These are phyloP conservation scores for Dichotomopilus funicola DNA, from an alignment of 2,329 filamentous ascomycete species.

Conservation along the genomic window DNA sequence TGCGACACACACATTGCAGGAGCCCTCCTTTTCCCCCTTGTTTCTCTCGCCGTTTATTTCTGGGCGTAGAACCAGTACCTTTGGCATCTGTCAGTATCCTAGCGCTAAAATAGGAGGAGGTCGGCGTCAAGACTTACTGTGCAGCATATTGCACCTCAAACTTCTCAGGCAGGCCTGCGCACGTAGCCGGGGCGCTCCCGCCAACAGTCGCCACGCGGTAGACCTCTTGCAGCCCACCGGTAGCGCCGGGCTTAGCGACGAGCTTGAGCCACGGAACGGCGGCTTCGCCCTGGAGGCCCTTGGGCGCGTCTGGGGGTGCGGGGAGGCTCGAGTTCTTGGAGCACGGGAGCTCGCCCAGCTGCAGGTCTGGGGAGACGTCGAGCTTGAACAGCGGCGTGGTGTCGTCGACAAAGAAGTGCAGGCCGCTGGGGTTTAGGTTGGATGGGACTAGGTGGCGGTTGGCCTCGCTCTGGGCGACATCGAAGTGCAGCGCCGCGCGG, in stretches of 20 bases:
- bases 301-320: slow-evolving; percentile 56
- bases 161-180: slow-evolving; percentile 52
- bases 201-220: slow-evolving; percentile 82
- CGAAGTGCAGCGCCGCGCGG: slow-evolving; percentile 60
- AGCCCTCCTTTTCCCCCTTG: no score
- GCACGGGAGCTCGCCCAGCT: slow-evolving; percentile 56
- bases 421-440: slow-evolving; percentile 60
- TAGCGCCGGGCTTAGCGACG: slow-evolving; percentile 46
- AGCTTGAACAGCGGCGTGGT: slow-evolving; percentile 78
- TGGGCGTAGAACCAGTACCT: no score
- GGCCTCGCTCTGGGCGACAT: slow-evolving; percentile 38
- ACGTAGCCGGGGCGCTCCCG: slow-evolving; percentile 67
- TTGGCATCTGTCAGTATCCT: not conserved
- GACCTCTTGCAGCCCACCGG: slow-evolving; percentile 62
- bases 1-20: no score
- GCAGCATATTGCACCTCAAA: slow-evolving; percentile 78
- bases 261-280: slow-evolving; percentile 81
- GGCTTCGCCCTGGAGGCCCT: slow-evolving; percentile 56
- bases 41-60: no score
- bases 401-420: slow-evolving; percentile 71
- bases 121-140: slow-evolving; percentile 54
- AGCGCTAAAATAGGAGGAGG: not conserved
- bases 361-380: slow-evolving; percentile 43
- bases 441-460: slow-evolving; percentile 44
- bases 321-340: slow-evolving; percentile 53